These are phyloP conservation scores for Yamadazyma conglobata DNA, from an alignment of 1,139 yeast species.

Conservation along the genomic window DNA sequence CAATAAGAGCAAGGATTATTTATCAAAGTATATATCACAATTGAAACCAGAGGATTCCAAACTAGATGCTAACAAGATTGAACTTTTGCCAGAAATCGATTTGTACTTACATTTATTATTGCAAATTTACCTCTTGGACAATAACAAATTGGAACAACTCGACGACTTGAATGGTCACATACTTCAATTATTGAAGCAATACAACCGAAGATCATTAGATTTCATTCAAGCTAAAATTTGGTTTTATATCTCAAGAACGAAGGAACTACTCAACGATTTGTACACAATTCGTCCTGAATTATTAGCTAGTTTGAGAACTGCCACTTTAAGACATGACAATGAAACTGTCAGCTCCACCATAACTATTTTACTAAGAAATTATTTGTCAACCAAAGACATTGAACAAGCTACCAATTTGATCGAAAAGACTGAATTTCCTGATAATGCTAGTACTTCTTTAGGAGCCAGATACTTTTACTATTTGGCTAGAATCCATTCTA, in stretches of 20 bases:
- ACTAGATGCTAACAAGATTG: constrained; percentile 8
- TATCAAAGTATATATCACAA: constrained; percentile 35
- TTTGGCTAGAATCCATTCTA: constrained; percentile 82
- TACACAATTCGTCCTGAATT: constrained; percentile 66
- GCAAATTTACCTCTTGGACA: constrained; percentile 73
- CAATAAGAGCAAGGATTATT: constrained; percentile 37
- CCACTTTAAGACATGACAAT: constrained; percentile 86
- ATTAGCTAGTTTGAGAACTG: constrained; percentile 75
- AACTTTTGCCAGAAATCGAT: constrained; percentile 71
- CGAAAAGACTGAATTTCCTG: constrained; percentile 86
- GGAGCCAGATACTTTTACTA: constrained; percentile 91
- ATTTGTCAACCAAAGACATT: constrained; percentile 73
- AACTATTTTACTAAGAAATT: constrained; percentile 79
- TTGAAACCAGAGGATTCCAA: constrained; percentile 11
- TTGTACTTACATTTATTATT: constrained; percentile 74
- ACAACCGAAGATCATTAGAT: constrained; percentile 83
- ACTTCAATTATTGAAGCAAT: constrained; percentile 54
- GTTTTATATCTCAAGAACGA: constrained; percentile 84
- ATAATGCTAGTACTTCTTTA: constrained; percentile 78
- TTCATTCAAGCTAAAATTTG: constrained; percentile 86
- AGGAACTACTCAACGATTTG: constrained; percentile 62
- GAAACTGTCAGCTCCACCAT: constrained; percentile 89
- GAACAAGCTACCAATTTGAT: constrained; percentile 87
- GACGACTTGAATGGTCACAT: constrained; percentile 52
- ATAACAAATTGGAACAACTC: constrained; percentile 46